Conservation (phyloP, 345 rosid genomes). For the Hibiscus syriacus region DNA sequence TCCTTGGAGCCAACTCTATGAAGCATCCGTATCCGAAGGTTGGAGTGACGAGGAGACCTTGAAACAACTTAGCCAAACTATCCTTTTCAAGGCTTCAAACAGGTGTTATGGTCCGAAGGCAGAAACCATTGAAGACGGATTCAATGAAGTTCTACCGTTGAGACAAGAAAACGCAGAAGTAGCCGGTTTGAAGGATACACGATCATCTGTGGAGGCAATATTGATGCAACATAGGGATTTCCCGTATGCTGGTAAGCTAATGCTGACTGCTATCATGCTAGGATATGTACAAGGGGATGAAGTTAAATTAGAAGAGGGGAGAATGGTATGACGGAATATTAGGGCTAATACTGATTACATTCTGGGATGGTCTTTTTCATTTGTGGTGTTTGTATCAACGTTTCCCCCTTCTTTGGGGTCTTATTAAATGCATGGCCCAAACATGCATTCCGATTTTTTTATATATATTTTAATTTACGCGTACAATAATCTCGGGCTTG, state of each 20-base stretch:
- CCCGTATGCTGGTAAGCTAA: slow-evolving; percentile 78
- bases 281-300: slow-evolving; percentile 46
- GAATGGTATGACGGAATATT: slow-evolving; percentile 20
- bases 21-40: slow-evolving; percentile 57
- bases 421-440: neutral
- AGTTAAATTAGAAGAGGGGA: slow-evolving; percentile 12
- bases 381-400: neutral
- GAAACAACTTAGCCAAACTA: slow-evolving; percentile 49
- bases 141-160: slow-evolving; percentile 56
- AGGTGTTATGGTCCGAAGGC: slow-evolving; percentile 63
- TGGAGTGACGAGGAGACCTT: slow-evolving; percentile 85
- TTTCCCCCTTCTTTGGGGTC: neutral
- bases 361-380: neutral
- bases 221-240: slow-evolving; percentile 80
- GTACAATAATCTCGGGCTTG: too few relatives aligned
- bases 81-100: slow-evolving; percentile 69
- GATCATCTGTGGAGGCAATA: slow-evolving; percentile 56
- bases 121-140: slow-evolving; percentile 57
- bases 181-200: slow-evolving; percentile 21
- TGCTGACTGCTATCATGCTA: slow-evolving; percentile 68
- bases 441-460: neutral
- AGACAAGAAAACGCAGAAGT: slow-evolving; percentile 40
- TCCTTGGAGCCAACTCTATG: slow-evolving; percentile 64
- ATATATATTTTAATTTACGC: too few relatives aligned
- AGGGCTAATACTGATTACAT: neutral